Conservation (phyloP, 1,284 basidiomycete species). For the Austroboletus sp. region DNA sequence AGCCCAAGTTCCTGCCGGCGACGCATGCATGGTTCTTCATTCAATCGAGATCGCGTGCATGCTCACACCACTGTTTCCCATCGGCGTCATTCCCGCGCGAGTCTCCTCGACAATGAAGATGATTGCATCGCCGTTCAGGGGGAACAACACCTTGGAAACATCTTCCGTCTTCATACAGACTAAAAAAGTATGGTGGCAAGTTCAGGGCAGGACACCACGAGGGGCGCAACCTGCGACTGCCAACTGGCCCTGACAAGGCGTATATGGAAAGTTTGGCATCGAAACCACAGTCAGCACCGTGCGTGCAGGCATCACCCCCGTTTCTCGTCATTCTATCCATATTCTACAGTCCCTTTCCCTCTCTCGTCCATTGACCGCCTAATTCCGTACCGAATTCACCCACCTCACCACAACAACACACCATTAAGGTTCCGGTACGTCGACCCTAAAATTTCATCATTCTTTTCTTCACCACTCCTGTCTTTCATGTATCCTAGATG, state of each 20-base stretch:
- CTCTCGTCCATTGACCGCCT: slow-evolving; percentile 2
- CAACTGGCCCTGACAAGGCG: slow-evolving; percentile 8
- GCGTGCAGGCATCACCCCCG: slow-evolving; percentile 2
- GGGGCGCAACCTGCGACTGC: slow-evolving; percentile 5
- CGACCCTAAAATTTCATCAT: slow-evolving; percentile 13
- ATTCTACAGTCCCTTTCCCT: not conserved
- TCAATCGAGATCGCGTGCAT: slow-evolving; percentile 8
- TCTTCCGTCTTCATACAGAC: slow-evolving; percentile 2
- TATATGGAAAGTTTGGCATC: slow-evolving; percentile 28
- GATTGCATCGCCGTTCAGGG: slow-evolving; percentile 10
- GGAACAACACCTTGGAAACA: slow-evolving; percentile 4
- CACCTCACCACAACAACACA: slow-evolving; percentile 1
- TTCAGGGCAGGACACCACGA: slow-evolving; percentile 24
- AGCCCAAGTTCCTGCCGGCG: slow-evolving; percentile 10
- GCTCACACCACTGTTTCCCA: slow-evolving; percentile 6
- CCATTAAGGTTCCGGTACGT: slow-evolving; percentile 3
- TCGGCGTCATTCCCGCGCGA: slow-evolving; percentile 3
- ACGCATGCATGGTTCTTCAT: slow-evolving; percentile 6
- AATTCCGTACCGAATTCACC: slow-evolving; percentile 7
- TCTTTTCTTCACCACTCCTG: slow-evolving; percentile 8
- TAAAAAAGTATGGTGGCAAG: not conserved
- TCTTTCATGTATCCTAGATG: slow-evolving; percentile 23
- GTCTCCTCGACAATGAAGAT: slow-evolving; percentile 8
- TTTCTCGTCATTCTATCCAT: slow-evolving; percentile 14
- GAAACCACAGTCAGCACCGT: slow-evolving; percentile 15